phyloP scores from a whole-genome alignment of 2,329 filamentous ascomycete genomes.

The Thyridium curvatum region DNA sequence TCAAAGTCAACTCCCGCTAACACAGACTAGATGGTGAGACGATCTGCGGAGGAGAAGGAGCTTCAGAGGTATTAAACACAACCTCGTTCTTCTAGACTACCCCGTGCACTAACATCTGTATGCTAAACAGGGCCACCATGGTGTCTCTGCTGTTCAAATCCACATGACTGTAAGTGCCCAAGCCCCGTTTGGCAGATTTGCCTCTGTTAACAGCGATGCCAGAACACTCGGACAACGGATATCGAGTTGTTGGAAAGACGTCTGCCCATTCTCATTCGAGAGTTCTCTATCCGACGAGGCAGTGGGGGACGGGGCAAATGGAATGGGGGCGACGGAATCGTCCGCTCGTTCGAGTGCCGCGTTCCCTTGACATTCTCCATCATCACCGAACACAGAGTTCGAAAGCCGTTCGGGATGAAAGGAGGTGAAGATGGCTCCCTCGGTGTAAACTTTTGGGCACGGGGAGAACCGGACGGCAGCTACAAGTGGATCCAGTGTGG shows the following conservation, averaged over 20 bases:
- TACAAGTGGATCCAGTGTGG: conserved; percentile 20
- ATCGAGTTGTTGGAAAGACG: conserved; percentile 25
- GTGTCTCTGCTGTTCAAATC: conserved; percentile 11
- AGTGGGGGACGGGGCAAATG: conserved; percentile 22
- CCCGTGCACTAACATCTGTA: too few relatives aligned
- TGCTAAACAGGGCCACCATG: too few relatives aligned
- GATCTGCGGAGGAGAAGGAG: too few relatives aligned
- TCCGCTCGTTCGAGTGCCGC: conserved; percentile 26
- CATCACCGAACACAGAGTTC: conserved; percentile 26
- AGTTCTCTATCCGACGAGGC: conserved; percentile 19
- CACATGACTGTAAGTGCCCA: conserved; percentile 15
- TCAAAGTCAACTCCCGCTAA: too few relatives aligned
- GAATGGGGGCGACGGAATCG: conserved; percentile 24
- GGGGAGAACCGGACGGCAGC: conserved; percentile 2
- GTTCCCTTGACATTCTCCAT: conserved; percentile 24
- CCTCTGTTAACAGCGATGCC: too few relatives aligned
- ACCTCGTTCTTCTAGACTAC: too few relatives aligned
- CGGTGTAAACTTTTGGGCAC: conserved; percentile 11
- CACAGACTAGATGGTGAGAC: too few relatives aligned
- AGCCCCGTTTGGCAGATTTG: too few relatives aligned
- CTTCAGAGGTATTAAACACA: too few relatives aligned
- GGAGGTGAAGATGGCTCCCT: conserved; percentile 17
- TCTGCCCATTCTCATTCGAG: conserved; percentile 23
- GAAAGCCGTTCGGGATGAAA: conserved; percentile 24
- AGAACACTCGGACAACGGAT: conserved; percentile 24